A percentile compares a stretch with the other conserved stretches of the same genome.
These are phyloP conservation scores for Suillus subaureus DNA, from an alignment of 768 basidiomycete species.

Conservation along the genomic window DNA sequence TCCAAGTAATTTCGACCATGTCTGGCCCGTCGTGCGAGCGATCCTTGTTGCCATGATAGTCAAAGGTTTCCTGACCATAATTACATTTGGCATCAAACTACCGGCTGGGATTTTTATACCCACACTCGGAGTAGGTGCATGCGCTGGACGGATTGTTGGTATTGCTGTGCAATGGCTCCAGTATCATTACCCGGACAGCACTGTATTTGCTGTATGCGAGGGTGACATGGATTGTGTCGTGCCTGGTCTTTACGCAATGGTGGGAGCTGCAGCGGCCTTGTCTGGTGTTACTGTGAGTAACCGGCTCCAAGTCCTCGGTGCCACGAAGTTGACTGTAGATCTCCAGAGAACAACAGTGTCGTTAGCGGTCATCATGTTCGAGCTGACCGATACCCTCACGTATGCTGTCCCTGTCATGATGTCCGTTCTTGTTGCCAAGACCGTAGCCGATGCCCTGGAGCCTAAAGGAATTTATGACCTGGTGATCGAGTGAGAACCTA, in stretches of 20 bases:
- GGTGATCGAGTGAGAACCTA: slow-evolving; percentile 70
- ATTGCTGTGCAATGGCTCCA: slow-evolving; percentile 79
- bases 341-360: slow-evolving; percentile 84
- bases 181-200: slow-evolving; percentile 56
- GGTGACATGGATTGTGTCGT: slow-evolving; percentile 75
- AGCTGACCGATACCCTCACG: slow-evolving; percentile 89
- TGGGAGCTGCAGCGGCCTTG: slow-evolving; percentile 90
- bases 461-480: slow-evolving; percentile 97
- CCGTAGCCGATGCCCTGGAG: slow-evolving; percentile 35
- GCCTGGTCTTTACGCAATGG: slow-evolving; percentile 94
- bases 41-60: slow-evolving; percentile 80
- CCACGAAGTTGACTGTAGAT: slow-evolving; percentile 11
- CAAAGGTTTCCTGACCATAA: slow-evolving; percentile 77
- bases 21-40: slow-evolving; percentile 62
- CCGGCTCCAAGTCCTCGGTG: slow-evolving; percentile 4
- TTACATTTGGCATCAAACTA: slow-evolving; percentile 92
- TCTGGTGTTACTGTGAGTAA: slow-evolving; percentile 89
- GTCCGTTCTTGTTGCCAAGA: slow-evolving; percentile 66
- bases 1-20: slow-evolving; percentile 53
- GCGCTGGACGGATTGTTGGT: slow-evolving; percentile 87
- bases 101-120: slow-evolving; percentile 98
- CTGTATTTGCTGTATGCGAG: slow-evolving; percentile 67
- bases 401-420: slow-evolving; percentile 93
- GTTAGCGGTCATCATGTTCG: slow-evolving; percentile 95
- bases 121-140: slow-evolving; percentile 91